Evolutionary conservation across 2,329 filamentous ascomycete species (phyloP).

Genomic region (Talaromyces rugulosus): DNA sequence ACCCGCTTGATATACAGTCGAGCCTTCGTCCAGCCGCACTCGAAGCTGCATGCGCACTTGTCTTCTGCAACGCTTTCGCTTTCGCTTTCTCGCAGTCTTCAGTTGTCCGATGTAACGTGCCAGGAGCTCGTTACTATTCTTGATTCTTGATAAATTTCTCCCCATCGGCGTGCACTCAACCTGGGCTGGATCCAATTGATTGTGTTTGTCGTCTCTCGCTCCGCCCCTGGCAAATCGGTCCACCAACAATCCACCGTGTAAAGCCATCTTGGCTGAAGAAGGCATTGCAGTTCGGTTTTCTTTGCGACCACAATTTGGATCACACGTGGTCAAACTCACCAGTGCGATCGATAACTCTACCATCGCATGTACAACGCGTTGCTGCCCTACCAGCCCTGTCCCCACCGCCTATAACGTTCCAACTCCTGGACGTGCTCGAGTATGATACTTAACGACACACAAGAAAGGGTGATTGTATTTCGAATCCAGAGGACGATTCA

Average conservation of each 20-base stretch:
- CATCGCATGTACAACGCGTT: constrained; percentile 24
- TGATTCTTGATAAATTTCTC: neutral
- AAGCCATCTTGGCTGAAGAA: neutral
- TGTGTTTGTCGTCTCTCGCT: neutral
- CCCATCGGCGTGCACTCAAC: neutral
- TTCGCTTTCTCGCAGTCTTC: neutral
- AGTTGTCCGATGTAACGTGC: neutral
- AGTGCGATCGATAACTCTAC: neutral
- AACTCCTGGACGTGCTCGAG: neutral
- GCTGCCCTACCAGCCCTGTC: neutral
- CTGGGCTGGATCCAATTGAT: neutral
- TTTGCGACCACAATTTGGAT: neutral
- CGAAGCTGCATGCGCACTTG: neutral
- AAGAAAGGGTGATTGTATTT: neutral
- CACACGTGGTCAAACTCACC: neutral
- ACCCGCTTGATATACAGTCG: neutral
- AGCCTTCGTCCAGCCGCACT: neutral
- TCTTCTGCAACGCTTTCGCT: neutral
- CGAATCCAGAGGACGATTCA: neutral
- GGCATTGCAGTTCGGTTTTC: neutral
- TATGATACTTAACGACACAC: neutral
- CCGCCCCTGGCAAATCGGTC: neutral
- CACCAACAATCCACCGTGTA: neutral
- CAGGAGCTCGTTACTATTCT: neutral
- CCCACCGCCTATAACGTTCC: neutral